Evolutionary conservation across 306 rosid species (phyloP).

Genomic region (Fragaria nilgerrensis): DNA sequence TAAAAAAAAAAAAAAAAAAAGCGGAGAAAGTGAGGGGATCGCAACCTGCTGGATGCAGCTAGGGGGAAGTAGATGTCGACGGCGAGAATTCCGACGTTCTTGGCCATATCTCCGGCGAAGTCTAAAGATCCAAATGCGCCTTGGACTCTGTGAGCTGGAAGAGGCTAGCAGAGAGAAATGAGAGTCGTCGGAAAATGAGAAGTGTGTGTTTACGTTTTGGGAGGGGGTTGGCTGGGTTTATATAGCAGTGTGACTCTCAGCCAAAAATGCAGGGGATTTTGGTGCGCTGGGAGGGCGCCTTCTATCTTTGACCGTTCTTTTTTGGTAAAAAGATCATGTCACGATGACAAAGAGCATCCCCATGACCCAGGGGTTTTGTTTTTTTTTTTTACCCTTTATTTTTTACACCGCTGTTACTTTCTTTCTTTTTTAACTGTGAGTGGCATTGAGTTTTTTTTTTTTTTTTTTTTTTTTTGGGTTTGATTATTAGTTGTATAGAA

Average conservation of each 20-base stretch:
- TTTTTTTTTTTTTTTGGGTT: not conserved
- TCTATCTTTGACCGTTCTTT: slow-evolving; percentile 18
- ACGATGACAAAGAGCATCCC: not conserved
- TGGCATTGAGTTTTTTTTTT: too few species aligned
- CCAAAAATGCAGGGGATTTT: slow-evolving; percentile 16
- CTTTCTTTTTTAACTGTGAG: too few species aligned
- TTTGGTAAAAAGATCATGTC: not conserved
- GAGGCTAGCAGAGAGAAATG: not conserved
- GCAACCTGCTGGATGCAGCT: slow-evolving; percentile 77
- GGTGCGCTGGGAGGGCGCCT: slow-evolving; percentile 9
- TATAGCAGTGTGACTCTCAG: not conserved
- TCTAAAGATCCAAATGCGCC: slow-evolving; percentile 1
- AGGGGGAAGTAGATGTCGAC: slow-evolving; percentile 92
- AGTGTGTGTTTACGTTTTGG: slow-evolving; percentile 5
- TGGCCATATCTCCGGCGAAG: slow-evolving; percentile 50
- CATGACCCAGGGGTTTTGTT: not conserved
- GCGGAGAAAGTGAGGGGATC: slow-evolving; percentile 20
- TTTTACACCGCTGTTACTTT: not conserved
- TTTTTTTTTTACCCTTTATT: not conserved
- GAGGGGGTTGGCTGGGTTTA: slow-evolving; percentile 7
- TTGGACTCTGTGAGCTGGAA: slow-evolving; percentile 9
- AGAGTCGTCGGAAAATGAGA: slow-evolving; percentile 10
- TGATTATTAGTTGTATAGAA: not conserved
- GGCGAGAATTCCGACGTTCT: slow-evolving; percentile 93
- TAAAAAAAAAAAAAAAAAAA: not conserved